These are phyloP conservation scores for Penicillium sp. DNA, from an alignment of 2,329 filamentous ascomycete genomes.

Conservation along the genomic window DNA sequence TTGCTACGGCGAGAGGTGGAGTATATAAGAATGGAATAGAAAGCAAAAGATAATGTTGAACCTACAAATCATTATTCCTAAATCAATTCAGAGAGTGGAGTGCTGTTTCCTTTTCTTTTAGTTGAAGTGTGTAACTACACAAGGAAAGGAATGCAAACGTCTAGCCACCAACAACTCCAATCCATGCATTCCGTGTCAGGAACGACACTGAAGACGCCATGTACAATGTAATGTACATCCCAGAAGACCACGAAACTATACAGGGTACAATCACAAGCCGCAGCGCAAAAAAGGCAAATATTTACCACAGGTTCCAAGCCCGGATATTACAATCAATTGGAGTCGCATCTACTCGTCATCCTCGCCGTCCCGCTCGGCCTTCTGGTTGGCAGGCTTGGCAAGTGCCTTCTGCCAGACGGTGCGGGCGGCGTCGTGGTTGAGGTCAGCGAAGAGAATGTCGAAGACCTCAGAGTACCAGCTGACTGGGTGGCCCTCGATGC, in stretches of 20 bases:
- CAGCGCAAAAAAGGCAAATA: slow-evolving; percentile 14
- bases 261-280: slow-evolving; percentile 10
- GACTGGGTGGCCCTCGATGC: slow-evolving; percentile 86
- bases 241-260: slow-evolving; percentile 26
- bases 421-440: slow-evolving; percentile 74
- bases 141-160: slow-evolving; percentile 8
- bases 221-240: slow-evolving; percentile 26
- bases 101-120: slow-evolving; percentile 11
- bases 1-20: neutral
- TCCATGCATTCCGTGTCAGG: slow-evolving; percentile 36
- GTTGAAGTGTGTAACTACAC: neutral
- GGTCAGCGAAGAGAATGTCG: slow-evolving; percentile 79
- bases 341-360: slow-evolving; percentile 26
- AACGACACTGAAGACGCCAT: slow-evolving; percentile 31
- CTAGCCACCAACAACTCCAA: slow-evolving; percentile 30
- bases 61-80: neutral
- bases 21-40: neutral
- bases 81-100: slow-evolving; percentile 13
- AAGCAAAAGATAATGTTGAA: neutral
- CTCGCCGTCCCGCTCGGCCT: slow-evolving; percentile 35
- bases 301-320: slow-evolving; percentile 13
- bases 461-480: slow-evolving; percentile 96
- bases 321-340: slow-evolving; percentile 12
- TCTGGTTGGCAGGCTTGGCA: slow-evolving; percentile 52
- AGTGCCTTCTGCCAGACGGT: slow-evolving; percentile 69